Evolutionary conservation across 805 yeast species (phyloP).

Genomic region (Metschnikowia colocasiae): DNA sequence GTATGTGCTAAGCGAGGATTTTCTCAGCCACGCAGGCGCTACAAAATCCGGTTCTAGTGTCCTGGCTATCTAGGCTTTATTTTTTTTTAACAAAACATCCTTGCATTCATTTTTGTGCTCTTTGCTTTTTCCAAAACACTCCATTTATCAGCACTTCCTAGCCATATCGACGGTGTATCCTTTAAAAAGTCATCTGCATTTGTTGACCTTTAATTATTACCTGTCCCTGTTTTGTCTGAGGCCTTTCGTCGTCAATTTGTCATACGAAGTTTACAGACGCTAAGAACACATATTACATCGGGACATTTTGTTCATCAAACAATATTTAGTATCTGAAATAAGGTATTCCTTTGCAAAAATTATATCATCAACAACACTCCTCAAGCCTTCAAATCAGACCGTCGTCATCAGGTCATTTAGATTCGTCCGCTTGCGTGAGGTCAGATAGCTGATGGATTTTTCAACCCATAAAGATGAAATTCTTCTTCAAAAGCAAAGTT

Average conservation of each 20-base stretch:
- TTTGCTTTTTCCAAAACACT: conserved; percentile 1
- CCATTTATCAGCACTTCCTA: neutral
- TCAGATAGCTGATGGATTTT: conserved; percentile 2
- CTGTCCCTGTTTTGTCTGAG: neutral
- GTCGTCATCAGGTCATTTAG: neutral
- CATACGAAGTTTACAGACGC: neutral
- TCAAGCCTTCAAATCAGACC: neutral
- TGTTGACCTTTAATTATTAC: neutral
- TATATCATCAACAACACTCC: neutral
- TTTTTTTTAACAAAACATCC: conserved; percentile 1
- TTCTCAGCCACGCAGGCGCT: conserved; percentile 6
- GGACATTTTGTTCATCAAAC: neutral
- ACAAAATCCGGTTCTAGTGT: conserved; percentile 1
- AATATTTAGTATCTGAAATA: neutral
- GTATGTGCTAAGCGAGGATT: conserved; percentile 3
- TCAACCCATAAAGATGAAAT: neutral
- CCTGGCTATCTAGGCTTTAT: neutral
- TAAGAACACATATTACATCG: neutral
- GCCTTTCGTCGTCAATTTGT: neutral
- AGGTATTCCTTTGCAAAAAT: neutral
- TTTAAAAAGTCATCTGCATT: neutral
- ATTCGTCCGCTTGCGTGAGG: neutral
- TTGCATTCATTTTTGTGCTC: conserved; percentile 3
- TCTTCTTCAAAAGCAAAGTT: neutral
- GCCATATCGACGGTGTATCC: neutral